phyloP scores from a whole-genome alignment of 1,284 basidiomycete species.

The Cryptococcus hybrid region DNA sequence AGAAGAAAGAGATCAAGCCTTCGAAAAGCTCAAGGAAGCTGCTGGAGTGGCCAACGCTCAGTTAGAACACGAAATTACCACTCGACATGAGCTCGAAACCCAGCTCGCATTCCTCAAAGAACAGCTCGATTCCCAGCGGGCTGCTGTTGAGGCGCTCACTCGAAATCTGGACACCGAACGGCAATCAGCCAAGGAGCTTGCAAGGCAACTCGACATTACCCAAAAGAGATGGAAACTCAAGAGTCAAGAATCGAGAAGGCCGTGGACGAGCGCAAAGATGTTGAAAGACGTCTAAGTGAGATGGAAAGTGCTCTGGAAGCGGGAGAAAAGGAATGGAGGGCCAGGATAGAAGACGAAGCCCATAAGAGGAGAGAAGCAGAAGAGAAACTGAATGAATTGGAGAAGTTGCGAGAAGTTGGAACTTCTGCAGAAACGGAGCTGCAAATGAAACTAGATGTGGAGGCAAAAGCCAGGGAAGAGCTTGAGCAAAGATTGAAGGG shows the following conservation, averaged over 20 bases:
- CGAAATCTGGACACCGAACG: background rate
- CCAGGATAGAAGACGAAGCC: background rate
- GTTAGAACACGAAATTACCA: slow-evolving; percentile 8
- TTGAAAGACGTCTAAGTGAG: slow-evolving; percentile 4
- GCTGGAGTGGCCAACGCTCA: slow-evolving; percentile 7
- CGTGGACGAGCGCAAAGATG: slow-evolving; percentile 4
- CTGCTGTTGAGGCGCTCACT: background rate
- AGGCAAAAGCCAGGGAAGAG: background rate
- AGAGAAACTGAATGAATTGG: slow-evolving; percentile 3
- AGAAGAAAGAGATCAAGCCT: slow-evolving; percentile 5
- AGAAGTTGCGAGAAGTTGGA: background rate
- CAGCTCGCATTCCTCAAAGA: background rate
- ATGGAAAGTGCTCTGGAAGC: slow-evolving; percentile 6
- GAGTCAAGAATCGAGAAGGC: slow-evolving; percentile 9
- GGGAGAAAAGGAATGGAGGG: background rate
- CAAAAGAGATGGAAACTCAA: slow-evolving; percentile 13
- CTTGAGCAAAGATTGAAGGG: background rate
- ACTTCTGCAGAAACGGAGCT: slow-evolving; percentile 2
- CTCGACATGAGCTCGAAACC: slow-evolving; percentile 1
- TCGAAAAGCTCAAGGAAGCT: background rate
- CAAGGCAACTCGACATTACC: slow-evolving; percentile 17
- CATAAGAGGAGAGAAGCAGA: slow-evolving; percentile 2
- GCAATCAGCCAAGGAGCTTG: slow-evolving; percentile 11
- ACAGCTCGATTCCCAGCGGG: background rate
- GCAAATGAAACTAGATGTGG: background rate